Conservation (phyloP, 257 asterid species). For the Nicotiana otophora region DNA sequence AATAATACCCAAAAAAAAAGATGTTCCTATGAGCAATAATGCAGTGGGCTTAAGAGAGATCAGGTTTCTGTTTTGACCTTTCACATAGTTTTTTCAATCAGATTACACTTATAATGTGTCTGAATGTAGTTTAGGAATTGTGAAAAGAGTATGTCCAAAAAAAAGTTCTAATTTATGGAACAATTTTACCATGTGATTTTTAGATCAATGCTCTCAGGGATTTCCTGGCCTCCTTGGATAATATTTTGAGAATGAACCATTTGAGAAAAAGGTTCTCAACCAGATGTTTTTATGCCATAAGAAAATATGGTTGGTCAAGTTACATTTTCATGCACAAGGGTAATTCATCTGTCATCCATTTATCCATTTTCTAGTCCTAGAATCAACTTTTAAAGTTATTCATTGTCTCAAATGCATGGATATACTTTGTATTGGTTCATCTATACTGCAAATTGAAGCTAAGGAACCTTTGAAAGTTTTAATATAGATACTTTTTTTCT, state of each 20-base stretch:
- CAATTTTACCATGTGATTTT: not conserved
- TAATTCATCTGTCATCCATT: not conserved
- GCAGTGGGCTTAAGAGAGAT: conserved; percentile 4
- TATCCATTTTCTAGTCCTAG: conserved; percentile 1
- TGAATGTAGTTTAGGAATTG: not conserved
- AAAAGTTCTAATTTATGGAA: not conserved
- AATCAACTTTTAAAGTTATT: not conserved
- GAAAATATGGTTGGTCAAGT: not conserved
- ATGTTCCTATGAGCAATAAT: not conserved
- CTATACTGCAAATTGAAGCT: not conserved
- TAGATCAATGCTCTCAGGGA: not conserved
- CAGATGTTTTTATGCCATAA: conserved; percentile 3
- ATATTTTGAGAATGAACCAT: not conserved
- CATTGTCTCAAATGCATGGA: not conserved
- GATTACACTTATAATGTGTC: not conserved
- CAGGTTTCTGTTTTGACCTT: not conserved
- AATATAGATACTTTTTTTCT: conserved; percentile 12
- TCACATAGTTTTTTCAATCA: not conserved
- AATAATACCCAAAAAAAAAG: not conserved
- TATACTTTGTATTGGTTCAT: not conserved
- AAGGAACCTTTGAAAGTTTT: not conserved
- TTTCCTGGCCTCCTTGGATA: not conserved
- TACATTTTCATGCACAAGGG: not conserved
- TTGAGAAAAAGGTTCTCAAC: not conserved
- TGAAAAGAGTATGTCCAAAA: not conserved